phyloP scores from a whole-genome alignment of 495 filamentous ascomycete genomes.

The Aspergillus biplanus region DNA sequence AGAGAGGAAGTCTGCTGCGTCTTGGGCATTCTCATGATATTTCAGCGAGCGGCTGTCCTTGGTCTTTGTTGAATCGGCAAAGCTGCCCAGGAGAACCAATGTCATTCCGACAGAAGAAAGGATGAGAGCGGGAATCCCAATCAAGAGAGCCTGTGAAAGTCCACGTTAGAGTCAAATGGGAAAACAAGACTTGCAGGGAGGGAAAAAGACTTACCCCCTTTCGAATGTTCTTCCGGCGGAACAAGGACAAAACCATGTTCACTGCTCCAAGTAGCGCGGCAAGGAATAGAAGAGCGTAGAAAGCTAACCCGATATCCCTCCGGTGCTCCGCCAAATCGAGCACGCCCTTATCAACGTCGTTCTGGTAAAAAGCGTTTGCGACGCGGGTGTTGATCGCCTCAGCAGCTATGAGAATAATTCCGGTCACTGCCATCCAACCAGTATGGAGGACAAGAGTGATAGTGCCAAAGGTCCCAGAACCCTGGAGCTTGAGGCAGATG shows the following conservation, averaged over 20 bases:
- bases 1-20: constrained; percentile 11
- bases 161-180: no score
- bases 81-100: constrained; percentile 11
- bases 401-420: constrained; percentile 17
- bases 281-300: constrained; percentile 22
- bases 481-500: constrained; percentile 21
- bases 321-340: not conserved
- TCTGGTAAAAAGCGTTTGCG: constrained; percentile 2
- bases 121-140: constrained; percentile 1
- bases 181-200: not conserved
- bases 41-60: not conserved
- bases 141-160: not conserved
- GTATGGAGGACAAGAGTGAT: constrained; percentile 19
- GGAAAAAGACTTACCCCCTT: constrained; percentile 20
- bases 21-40: constrained; percentile 5
- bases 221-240: constrained; percentile 11
- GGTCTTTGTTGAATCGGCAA: constrained; percentile 2
- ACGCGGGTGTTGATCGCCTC: constrained; percentile 14
- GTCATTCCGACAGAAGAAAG: constrained; percentile 6
- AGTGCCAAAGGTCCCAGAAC: constrained; percentile 3
- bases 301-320: constrained; percentile 3
- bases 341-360: not conserved
- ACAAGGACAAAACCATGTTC: constrained; percentile 17
- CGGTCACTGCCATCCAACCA: constrained; percentile 10
- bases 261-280: constrained; percentile 17